These are phyloP conservation scores for Xylaria castorea DNA, from an alignment of 495 filamentous ascomycete species.

Conservation along the genomic window DNA sequence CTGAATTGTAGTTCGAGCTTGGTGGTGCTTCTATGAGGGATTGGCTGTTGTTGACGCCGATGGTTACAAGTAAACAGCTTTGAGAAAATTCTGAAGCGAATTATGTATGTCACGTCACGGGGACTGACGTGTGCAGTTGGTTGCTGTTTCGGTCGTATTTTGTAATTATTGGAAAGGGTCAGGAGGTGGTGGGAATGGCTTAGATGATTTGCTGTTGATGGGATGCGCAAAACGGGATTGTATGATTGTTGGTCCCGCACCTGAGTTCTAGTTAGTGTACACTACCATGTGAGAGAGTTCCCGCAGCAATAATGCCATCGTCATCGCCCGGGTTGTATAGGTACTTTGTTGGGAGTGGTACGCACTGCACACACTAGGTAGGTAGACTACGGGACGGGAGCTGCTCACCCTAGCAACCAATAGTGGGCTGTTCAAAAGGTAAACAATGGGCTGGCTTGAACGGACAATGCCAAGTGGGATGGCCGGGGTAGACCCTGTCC, in stretches of 20 bases:
- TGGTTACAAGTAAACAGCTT: background rate
- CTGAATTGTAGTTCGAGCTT: slow-evolving; percentile 1
- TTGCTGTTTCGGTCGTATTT: background rate
- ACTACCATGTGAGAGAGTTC: slow-evolving; percentile 9
- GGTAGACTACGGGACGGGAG: slow-evolving; percentile 2
- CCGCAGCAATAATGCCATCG: slow-evolving; percentile 7
- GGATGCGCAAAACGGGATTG: background rate
- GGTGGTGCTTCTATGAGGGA: background rate
- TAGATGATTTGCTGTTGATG: slow-evolving; percentile 10
- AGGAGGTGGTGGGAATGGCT: slow-evolving; percentile 3
- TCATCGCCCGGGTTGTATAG: background rate
- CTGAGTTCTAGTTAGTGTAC: background rate
- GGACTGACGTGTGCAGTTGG: slow-evolving; percentile 4
- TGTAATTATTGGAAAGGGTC: background rate
- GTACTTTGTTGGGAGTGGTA: background rate
- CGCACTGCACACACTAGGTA: background rate
- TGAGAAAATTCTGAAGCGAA: background rate
- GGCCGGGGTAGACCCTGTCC: background rate
- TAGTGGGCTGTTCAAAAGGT: slow-evolving; percentile 24
- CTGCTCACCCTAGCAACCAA: slow-evolving; percentile 28
- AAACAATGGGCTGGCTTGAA: slow-evolving; percentile 17
- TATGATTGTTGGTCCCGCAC: background rate
- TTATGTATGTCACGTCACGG: slow-evolving; percentile 2
- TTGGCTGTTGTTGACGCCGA: background rate
- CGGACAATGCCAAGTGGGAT: slow-evolving; percentile 8